Percentiles rank a stretch among this genome's conserved stretches.
Conservation (phyloP, 768 basidiomycete genomes). For the Hydnum rufescens region DNA sequence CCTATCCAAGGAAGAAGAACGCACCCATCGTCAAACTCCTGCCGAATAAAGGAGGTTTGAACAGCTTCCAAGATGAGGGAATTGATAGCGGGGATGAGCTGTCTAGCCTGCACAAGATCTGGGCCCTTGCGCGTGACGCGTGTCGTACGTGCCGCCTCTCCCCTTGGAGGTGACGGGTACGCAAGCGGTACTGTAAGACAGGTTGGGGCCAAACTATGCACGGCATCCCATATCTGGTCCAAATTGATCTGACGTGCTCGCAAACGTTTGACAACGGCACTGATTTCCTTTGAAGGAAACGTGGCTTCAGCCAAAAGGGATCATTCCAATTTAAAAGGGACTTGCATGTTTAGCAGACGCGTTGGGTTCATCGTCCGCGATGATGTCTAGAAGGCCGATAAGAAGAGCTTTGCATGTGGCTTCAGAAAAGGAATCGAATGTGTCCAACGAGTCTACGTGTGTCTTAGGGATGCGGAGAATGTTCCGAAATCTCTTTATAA, state of each 20-base stretch:
- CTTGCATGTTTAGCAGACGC: neutral
- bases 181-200: neutral
- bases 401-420: neutral
- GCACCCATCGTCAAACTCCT: slow-evolving; percentile 1
- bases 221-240: neutral
- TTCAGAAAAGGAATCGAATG: neutral
- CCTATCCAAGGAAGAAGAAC: neutral
- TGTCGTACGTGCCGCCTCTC: neutral
- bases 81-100: neutral
- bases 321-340: neutral
- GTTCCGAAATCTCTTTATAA: neutral
- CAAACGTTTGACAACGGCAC: neutral
- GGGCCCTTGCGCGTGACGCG: neutral
- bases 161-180: neutral
- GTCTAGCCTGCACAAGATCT: neutral
- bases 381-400: neutral
- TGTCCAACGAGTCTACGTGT: neutral
- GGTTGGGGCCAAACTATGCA: neutral
- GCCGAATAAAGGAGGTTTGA: neutral
- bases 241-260: neutral
- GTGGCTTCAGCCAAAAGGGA: neutral
- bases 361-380: neutral
- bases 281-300: neutral
- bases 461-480: neutral
- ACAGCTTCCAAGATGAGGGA: neutral